Conservation (phyloP, 2,329 filamentous ascomycete species). For the Cladosporium austrohemisphaericum region DNA sequence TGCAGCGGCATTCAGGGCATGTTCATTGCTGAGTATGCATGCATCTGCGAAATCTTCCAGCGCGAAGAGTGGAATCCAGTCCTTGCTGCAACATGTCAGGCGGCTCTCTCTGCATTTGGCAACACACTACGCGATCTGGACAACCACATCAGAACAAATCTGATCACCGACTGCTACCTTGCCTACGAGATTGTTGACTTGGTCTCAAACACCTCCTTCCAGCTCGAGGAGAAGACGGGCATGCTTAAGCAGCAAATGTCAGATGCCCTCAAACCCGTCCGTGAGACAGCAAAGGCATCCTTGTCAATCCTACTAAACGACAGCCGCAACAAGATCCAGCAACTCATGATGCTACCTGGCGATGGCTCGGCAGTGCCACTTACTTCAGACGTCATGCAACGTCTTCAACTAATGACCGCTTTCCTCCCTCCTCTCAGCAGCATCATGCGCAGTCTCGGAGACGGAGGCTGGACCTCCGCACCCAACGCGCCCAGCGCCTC, state of each 20-base stretch:
- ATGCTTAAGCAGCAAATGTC: constrained; percentile 80
- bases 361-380: constrained; percentile 77
- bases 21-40: constrained; percentile 84
- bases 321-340: constrained; percentile 65
- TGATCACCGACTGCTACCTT: constrained; percentile 88
- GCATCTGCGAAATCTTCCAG: constrained; percentile 80
- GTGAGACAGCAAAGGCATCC: constrained; percentile 86
- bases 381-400: constrained; percentile 78
- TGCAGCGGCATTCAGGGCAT: constrained; percentile 82
- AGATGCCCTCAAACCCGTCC: constrained; percentile 80
- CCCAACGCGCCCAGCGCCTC: constrained; percentile 52
- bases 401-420: constrained; percentile 79
- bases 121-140: constrained; percentile 87
- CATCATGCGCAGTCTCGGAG: constrained; percentile 86
- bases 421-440: constrained; percentile 83
- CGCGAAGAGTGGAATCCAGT: constrained; percentile 79
- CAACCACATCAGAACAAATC: constrained; percentile 77
- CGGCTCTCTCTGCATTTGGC: constrained; percentile 74
- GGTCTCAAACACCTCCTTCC: constrained; percentile 72
- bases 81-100: constrained; percentile 73
- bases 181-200: constrained; percentile 95
- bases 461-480: constrained; percentile 75
- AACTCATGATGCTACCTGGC: constrained; percentile 64
- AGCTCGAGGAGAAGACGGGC: constrained; percentile 76
- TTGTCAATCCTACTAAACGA: constrained; percentile 81